Evolutionary conservation across 2,329 filamentous ascomycete genomes (phyloP).

Genomic region (Lasiodiplodia sp.): DNA sequence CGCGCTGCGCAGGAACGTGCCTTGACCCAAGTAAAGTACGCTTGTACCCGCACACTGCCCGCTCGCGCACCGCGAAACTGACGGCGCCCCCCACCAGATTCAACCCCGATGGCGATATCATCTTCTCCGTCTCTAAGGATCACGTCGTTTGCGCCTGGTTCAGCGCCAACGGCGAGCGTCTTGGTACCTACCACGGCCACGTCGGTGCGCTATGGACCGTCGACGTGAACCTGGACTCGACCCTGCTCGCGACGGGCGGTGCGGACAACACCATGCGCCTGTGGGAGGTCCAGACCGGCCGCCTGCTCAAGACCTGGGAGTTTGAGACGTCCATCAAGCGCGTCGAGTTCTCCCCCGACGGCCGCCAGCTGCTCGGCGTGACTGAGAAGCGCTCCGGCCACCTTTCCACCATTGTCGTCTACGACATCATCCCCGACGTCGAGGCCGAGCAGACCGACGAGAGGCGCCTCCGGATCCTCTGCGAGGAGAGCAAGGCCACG

Average conservation of each 20-base stretch:
- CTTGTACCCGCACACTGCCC: constrained; percentile 7
- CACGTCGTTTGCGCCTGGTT: constrained; percentile 97
- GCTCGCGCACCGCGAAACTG: constrained; percentile 10
- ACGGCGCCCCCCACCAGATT: constrained; percentile 17
- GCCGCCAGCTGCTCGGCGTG: constrained; percentile 86
- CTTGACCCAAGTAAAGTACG: constrained; percentile 89
- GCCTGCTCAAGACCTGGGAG: constrained; percentile 95
- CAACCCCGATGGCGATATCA: constrained; percentile 85
- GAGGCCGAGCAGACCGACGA: constrained; percentile 85
- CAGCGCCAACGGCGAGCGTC: constrained; percentile 95
- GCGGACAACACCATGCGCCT: constrained; percentile 98
- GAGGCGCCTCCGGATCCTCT: constrained; percentile 84
- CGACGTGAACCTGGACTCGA: constrained; percentile 91
- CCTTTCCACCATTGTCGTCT: constrained; percentile 90
- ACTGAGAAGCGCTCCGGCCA: constrained; percentile 99
- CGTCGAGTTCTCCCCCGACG: constrained; percentile 96
- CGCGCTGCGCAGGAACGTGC: constrained; percentile 73
- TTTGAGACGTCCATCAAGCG: constrained; percentile 97
- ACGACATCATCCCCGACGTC: constrained; percentile 85
- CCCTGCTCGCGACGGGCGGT: constrained; percentile 90
- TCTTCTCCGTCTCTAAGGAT: constrained; percentile 96
- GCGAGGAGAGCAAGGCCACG: constrained; percentile 90
- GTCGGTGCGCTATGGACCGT: constrained; percentile 99
- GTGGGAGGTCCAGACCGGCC: constrained; percentile 94
- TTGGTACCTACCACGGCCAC: constrained; percentile 96